Evolutionary conservation across 495 filamentous ascomycete species (phyloP).

Genomic region (Penicillium argentinense): DNA sequence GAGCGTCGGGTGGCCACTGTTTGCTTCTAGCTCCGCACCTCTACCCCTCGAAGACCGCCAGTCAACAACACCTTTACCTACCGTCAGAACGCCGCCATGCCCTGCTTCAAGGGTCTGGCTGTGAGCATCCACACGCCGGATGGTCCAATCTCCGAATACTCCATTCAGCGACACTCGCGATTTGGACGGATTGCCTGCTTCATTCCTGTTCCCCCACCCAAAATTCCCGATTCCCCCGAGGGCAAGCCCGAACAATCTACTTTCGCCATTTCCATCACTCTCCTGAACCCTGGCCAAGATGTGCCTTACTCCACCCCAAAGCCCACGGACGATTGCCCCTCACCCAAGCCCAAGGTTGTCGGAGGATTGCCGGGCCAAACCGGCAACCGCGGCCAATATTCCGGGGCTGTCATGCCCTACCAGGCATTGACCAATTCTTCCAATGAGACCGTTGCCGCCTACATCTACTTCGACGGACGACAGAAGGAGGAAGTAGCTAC

Average conservation of each 20-base stretch:
- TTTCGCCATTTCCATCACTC: slow-evolving; percentile 95
- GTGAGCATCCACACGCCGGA: slow-evolving; percentile 93
- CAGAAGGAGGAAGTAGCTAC: slow-evolving; percentile 97
- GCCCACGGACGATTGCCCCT: slow-evolving; percentile 65
- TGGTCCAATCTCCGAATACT: slow-evolving; percentile 86
- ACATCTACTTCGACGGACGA: slow-evolving; percentile 97
- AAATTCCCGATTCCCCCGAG: slow-evolving; percentile 62
- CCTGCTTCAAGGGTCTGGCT: slow-evolving; percentile 96
- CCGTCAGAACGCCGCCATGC: slow-evolving; percentile 55
- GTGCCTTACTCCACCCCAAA: slow-evolving; percentile 89
- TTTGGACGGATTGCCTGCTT: slow-evolving; percentile 92
- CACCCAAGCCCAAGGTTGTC: slow-evolving; percentile 76
- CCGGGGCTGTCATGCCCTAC: slow-evolving; percentile 72
- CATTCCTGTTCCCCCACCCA: slow-evolving; percentile 89
- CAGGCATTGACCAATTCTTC: slow-evolving; percentile 81
- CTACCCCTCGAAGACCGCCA: neutral
- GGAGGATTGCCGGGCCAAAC: slow-evolving; percentile 63
- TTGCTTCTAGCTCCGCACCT: no score
- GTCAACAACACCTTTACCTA: slow-evolving; percentile 5
- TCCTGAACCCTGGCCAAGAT: slow-evolving; percentile 82
- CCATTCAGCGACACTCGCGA: slow-evolving; percentile 89
- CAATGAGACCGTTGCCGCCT: slow-evolving; percentile 96
- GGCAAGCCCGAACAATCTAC: slow-evolving; percentile 85
- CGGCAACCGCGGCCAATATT: slow-evolving; percentile 54
- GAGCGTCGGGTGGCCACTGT: slow-evolving; percentile 5